Percentiles rank a stretch among this genome's conserved stretches.
Conservation (phyloP, 768 basidiomycete species). For the Psilocybe tampanensis region DNA sequence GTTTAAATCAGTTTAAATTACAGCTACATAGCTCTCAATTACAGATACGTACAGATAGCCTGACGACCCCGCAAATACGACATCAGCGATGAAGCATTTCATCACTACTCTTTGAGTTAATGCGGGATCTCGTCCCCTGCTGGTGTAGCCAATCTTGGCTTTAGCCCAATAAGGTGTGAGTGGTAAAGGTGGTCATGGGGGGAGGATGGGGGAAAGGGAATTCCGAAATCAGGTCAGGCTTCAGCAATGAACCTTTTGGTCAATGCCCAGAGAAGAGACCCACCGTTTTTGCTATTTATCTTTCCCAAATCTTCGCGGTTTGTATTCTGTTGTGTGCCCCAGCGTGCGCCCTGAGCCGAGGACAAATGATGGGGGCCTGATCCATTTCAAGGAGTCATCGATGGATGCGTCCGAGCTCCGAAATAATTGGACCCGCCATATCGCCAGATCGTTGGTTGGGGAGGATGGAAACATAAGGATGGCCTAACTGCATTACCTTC, state of each 20-base stretch:
- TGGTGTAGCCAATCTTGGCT: constrained; percentile 16
- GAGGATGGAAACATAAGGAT: constrained; percentile 1
- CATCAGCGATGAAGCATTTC: constrained; percentile 17
- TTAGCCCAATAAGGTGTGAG: constrained; percentile 17
- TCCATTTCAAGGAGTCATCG: constrained; percentile 12
- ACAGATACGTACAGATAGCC: constrained; percentile 21
- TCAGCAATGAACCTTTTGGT: not conserved
- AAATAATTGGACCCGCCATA: not conserved
- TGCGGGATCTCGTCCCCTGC: constrained; percentile 15
- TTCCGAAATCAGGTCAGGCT: not conserved
- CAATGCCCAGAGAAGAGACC: constrained; percentile 8
- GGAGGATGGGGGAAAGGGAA: not conserved
- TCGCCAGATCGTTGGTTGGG: constrained; percentile 2
- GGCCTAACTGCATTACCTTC: not conserved
- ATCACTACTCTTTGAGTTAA: constrained; percentile 26
- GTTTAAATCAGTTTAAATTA: constrained; percentile 20
- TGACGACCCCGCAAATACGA: constrained; percentile 20
- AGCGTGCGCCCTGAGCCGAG: constrained; percentile 7
- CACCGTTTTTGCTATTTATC: constrained; percentile 11
- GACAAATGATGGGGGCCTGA: constrained; percentile 23
- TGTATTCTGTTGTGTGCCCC: constrained; percentile 6
- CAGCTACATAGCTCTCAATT: constrained; percentile 2
- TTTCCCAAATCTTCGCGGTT: not conserved
- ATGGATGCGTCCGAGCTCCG: not conserved
- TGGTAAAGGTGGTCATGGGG: constrained; percentile 8